phyloP scores from a whole-genome alignment of 192 early-diverging fungal species.

The Coemansia sp. region DNA sequence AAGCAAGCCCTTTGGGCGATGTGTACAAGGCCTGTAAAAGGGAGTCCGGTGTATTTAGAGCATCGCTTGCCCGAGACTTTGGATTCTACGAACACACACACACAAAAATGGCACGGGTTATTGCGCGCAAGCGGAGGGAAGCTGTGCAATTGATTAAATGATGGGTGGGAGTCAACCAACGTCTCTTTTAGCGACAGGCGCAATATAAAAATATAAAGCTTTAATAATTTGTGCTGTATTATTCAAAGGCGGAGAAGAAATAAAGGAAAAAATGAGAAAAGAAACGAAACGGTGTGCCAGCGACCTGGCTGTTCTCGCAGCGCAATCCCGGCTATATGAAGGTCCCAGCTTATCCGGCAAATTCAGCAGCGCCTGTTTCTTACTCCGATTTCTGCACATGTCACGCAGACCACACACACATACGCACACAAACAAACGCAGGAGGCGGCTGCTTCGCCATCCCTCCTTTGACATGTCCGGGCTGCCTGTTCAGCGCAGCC shows the following conservation, averaged over 20 bases:
- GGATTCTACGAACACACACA: not conserved
- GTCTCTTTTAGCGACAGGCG: not conserved
- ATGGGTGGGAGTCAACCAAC: not conserved
- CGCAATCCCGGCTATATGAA: not conserved
- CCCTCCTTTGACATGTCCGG: not conserved
- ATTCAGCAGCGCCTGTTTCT: not conserved
- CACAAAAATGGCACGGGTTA: not conserved
- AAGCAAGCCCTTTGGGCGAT: not conserved
- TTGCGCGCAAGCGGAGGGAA: not conserved
- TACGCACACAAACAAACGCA: not conserved
- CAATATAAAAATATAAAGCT: not conserved
- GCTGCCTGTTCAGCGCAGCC: not conserved
- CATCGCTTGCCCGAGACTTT: not conserved
- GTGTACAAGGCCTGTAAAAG: not conserved
- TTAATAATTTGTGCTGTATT: not conserved
- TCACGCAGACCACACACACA: not conserved
- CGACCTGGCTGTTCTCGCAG: not conserved
- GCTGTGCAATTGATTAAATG: not conserved
- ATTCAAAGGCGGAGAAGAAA: not conserved
- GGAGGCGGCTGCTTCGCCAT: not conserved
- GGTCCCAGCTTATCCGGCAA: not conserved
- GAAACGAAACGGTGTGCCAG: not conserved
- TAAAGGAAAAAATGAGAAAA: not conserved
- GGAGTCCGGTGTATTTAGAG: not conserved
- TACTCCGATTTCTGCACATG: constrained; percentile 1